phyloP scores from a whole-genome alignment of 176 grass and related monocot genomes.

The Musa schizocarpa region DNA sequence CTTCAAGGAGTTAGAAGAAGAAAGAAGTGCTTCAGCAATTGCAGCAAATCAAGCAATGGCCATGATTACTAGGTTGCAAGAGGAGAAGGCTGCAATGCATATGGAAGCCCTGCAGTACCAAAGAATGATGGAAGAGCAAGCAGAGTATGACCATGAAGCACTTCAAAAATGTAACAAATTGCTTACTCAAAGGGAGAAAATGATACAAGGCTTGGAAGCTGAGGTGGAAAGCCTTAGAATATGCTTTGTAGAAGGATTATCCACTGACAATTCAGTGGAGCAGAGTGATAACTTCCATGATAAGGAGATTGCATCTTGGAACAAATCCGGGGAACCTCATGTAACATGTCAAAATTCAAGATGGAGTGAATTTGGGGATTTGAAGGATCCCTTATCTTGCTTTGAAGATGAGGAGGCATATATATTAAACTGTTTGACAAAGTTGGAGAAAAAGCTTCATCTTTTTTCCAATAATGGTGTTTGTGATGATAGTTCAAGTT shows the following conservation, averaged over 20 bases:
- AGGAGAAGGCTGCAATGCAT: constrained; percentile 76
- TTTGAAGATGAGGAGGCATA: constrained; percentile 53
- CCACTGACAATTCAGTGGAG: background rate
- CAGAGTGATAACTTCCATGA: background rate
- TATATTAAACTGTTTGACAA: constrained; percentile 41
- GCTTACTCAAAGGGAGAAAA: constrained; percentile 34
- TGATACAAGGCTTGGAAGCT: constrained; percentile 38
- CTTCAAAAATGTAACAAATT: constrained; percentile 39
- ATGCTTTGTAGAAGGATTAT: constrained; percentile 23
- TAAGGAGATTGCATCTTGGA: background rate
- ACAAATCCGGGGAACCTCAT: background rate
- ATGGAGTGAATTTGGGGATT: background rate
- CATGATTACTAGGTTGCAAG: constrained; percentile 90
- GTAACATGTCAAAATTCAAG: background rate
- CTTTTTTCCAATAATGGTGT: constrained; percentile 57
- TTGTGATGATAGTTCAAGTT: constrained; percentile 3
- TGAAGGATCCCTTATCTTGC: constrained; percentile 26
- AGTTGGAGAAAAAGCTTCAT: constrained; percentile 44
- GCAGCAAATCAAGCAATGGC: constrained; percentile 84
- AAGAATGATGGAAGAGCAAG: constrained; percentile 87
- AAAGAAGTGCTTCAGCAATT: constrained; percentile 63
- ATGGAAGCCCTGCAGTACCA: constrained; percentile 71
- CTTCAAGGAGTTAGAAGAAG: constrained; percentile 85
- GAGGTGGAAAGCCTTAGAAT: constrained; percentile 38
- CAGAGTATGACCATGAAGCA: constrained; percentile 52